Percentiles rank a stretch among this genome's conserved stretches.
Evolutionary conservation across 371 early-diverging fungal genomes (phyloP).

Genomic region (Mucor saturninus): DNA sequence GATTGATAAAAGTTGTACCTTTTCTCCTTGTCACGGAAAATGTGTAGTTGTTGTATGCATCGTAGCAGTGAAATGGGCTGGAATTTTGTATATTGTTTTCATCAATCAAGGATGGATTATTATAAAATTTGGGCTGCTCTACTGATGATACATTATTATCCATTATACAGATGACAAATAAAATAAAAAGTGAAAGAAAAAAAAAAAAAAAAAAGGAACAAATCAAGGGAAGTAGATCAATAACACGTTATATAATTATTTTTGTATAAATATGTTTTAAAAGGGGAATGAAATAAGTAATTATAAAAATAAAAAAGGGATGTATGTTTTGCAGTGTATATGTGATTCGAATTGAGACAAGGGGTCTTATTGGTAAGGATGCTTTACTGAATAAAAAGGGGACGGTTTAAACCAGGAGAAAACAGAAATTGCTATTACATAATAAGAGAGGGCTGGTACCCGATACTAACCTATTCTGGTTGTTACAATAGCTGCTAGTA

Average conservation of each 20-base stretch:
- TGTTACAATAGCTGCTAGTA: no score
- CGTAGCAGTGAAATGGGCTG: slow-evolving; percentile 17
- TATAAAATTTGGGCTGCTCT: not conserved
- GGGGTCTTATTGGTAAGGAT: slow-evolving; percentile 3
- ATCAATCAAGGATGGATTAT: not conserved
- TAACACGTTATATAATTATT: not conserved
- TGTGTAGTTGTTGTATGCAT: slow-evolving; percentile 30
- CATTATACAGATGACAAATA: no score
- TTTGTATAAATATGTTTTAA: slow-evolving; percentile 1
- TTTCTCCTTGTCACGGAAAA: slow-evolving; percentile 34
- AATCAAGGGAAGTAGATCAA: not conserved
- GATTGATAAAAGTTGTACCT: slow-evolving; percentile 44
- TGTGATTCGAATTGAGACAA: slow-evolving; percentile 7
- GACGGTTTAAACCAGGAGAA: slow-evolving; percentile 3
- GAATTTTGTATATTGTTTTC: slow-evolving; percentile 3
- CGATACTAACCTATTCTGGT: no score
- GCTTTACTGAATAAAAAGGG: not conserved
- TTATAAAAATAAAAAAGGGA: slow-evolving; percentile 3
- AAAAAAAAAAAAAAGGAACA: not conserved
- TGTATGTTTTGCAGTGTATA: not conserved
- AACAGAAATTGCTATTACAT: not conserved
- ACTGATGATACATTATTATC: not conserved
- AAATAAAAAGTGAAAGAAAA: not conserved
- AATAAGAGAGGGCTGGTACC: no score
- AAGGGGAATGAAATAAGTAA: slow-evolving; percentile 4